A percentile compares a stretch with the other conserved stretches of the same genome.
Conservation (phyloP, 495 filamentous ascomycete genomes). For the Penicillium simplicissimum region DNA sequence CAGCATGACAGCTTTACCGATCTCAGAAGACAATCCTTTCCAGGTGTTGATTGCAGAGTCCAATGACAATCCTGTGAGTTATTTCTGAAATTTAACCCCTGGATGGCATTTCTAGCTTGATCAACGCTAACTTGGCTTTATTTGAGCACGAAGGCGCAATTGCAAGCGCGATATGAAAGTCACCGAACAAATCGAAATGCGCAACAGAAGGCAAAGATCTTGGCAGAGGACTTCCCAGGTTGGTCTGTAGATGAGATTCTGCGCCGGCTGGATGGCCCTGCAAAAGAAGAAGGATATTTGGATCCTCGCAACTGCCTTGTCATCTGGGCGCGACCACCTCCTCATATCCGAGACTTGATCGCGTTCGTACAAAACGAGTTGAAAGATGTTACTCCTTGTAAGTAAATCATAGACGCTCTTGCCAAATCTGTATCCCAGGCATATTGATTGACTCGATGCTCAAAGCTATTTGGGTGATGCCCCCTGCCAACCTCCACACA, state of each 20-base stretch:
- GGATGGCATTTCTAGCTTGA: background rate
- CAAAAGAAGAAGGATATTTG: constrained; percentile 60
- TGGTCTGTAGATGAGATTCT: constrained; percentile 73
- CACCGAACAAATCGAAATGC: constrained; percentile 71
- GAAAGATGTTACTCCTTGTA: constrained; percentile 61
- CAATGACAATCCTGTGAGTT: constrained; percentile 53
- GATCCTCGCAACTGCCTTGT: constrained; percentile 79
- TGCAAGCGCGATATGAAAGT: constrained; percentile 65
- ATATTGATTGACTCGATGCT: background rate
- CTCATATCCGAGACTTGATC: constrained; percentile 63
- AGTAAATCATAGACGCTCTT: constrained; percentile 21
- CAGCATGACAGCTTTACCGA: constrained; percentile 9
- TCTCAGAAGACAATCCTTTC: constrained; percentile 63
- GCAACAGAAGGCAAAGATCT: constrained; percentile 68
- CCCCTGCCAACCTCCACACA: constrained; percentile 67
- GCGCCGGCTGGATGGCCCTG: constrained; percentile 60
- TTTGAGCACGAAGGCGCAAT: constrained; percentile 43
- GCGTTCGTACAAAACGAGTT: constrained; percentile 62
- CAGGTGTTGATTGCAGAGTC: constrained; percentile 67
- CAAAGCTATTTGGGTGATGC: constrained; percentile 83
- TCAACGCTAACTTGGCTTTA: background rate
- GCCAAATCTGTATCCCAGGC: background rate
- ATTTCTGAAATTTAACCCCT: background rate
- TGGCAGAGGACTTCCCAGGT: constrained; percentile 62
- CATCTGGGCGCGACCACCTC: constrained; percentile 81